phyloP scores from a whole-genome alignment of 805 yeast species.

The Saturnispora diversa region DNA sequence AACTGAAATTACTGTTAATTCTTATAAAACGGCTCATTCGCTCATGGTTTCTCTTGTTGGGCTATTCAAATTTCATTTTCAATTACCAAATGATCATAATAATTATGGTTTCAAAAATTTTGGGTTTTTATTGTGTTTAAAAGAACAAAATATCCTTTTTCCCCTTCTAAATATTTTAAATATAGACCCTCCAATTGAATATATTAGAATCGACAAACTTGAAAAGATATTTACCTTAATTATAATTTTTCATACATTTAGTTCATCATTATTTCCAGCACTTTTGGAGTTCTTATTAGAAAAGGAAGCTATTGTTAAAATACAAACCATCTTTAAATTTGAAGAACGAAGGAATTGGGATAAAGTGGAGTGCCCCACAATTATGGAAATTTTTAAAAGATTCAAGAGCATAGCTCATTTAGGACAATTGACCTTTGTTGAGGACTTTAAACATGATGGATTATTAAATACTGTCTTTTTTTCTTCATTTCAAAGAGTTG shows the following conservation, averaged over 20 bases:
- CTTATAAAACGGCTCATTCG: constrained; percentile 13
- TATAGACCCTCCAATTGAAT: constrained; percentile 15
- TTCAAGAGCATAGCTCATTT: constrained; percentile 18
- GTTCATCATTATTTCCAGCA: constrained; percentile 15
- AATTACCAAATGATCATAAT: constrained; percentile 19
- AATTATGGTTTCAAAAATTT: constrained; percentile 25
- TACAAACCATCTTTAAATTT: constrained; percentile 10
- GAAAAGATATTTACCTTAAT: constrained; percentile 19
- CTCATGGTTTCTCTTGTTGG: constrained; percentile 17
- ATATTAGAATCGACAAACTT: constrained; percentile 17
- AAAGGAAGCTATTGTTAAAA: background rate
- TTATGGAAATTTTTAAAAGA: constrained; percentile 13
- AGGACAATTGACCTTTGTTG: constrained; percentile 19
- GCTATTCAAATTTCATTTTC: constrained; percentile 24
- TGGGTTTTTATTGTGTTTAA: constrained; percentile 17
- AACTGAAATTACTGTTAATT: constrained; percentile 12
- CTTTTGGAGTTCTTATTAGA: constrained; percentile 10
- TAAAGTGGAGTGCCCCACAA: constrained; percentile 2
- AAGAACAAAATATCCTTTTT: constrained; percentile 8
- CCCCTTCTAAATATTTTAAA: constrained; percentile 15
- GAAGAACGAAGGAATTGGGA: background rate
- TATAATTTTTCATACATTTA: constrained; percentile 19
- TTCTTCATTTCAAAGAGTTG: constrained; percentile 10
- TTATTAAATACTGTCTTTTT: constrained; percentile 12
- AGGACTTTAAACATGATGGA: constrained; percentile 14